A percentile compares a stretch with the other conserved stretches of the same genome.
Conservation (phyloP, 805 yeast species). For the Yarrowia alimentaria region DNA sequence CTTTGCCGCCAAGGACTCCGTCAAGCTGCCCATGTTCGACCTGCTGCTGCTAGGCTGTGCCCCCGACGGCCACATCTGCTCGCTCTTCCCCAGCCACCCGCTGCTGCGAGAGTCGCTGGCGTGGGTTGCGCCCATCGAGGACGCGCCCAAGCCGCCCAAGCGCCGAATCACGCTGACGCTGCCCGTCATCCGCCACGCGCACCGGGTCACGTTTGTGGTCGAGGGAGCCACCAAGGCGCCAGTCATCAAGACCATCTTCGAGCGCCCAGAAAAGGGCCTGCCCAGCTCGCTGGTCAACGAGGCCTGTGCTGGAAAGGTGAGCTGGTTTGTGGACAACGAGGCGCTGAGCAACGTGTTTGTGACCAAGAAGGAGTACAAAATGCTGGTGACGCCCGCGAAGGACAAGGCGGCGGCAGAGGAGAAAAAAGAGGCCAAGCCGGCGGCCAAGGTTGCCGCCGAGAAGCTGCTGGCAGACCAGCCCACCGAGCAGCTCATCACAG, state of each 20-base stretch:
- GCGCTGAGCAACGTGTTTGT: conserved; percentile 78
- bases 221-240: conserved; percentile 97
- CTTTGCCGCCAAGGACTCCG: conserved; percentile 95
- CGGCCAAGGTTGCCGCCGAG: neutral
- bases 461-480: no score
- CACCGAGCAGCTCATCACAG: no score
- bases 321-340: conserved; percentile 96
- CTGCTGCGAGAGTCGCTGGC: conserved; percentile 85
- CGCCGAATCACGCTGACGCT: conserved; percentile 85
- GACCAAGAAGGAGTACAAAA: conserved; percentile 70
- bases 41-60: conserved; percentile 92
- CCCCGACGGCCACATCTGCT: conserved; percentile 97
- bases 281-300: conserved; percentile 94
- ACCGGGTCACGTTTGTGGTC: conserved; percentile 88
- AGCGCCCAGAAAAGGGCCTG: conserved; percentile 92
- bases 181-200: conserved; percentile 93
- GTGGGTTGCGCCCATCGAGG: conserved; percentile 91
- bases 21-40: conserved; percentile 92
- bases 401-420: neutral
- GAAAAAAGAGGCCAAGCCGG: neutral
- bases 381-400: conserved; percentile 39
- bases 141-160: conserved; percentile 86
- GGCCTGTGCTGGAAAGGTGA: conserved; percentile 93
- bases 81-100: conserved; percentile 91
- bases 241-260: conserved; percentile 85